phyloP scores from a whole-genome alignment of 805 yeast genomes.

The Torulaspora gathmanii region DNA sequence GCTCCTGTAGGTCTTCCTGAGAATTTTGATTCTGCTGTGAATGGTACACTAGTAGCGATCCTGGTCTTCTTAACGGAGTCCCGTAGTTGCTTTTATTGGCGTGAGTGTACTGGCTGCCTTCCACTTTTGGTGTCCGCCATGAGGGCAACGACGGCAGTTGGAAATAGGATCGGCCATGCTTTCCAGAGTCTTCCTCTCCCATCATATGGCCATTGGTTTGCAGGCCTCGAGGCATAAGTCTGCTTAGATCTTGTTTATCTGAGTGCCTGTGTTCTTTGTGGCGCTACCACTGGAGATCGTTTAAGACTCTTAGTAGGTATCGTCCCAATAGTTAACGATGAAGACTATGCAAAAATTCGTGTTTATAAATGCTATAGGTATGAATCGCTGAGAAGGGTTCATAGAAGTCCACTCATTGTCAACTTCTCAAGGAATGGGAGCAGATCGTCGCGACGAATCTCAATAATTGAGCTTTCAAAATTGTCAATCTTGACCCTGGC shows the following conservation, averaged over 20 bases:
- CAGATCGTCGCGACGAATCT: constrained; percentile 81
- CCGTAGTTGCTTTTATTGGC: constrained; percentile 8
- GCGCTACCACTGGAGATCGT: neutral
- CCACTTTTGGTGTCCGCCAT: constrained; percentile 26
- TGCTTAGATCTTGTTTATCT: neutral
- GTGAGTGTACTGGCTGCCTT: constrained; percentile 5
- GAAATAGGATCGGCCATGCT: constrained; percentile 7
- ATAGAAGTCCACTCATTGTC: constrained; percentile 65
- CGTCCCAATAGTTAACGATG: neutral
- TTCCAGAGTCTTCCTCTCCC: neutral
- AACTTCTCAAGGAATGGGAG: constrained; percentile 80
- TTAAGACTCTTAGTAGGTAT: neutral
- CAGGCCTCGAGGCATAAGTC: constrained; percentile 1
- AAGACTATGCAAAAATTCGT: neutral
- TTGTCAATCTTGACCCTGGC: constrained; percentile 90
- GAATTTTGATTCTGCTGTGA: constrained; percentile 6
- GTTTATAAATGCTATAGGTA: neutral
- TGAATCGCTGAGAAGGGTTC: neutral
- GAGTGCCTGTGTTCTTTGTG: neutral
- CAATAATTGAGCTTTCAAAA: constrained; percentile 90
- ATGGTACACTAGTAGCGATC: constrained; percentile 13
- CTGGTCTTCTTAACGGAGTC: constrained; percentile 24
- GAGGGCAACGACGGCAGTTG: constrained; percentile 30
- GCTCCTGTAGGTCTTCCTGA: neutral
- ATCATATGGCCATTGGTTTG: neutral